Evolutionary conservation across 192 early-diverging fungal species (phyloP), one percentile per base, ranked within the genome.

Genomic region (Linnemannia zychae): DNA sequence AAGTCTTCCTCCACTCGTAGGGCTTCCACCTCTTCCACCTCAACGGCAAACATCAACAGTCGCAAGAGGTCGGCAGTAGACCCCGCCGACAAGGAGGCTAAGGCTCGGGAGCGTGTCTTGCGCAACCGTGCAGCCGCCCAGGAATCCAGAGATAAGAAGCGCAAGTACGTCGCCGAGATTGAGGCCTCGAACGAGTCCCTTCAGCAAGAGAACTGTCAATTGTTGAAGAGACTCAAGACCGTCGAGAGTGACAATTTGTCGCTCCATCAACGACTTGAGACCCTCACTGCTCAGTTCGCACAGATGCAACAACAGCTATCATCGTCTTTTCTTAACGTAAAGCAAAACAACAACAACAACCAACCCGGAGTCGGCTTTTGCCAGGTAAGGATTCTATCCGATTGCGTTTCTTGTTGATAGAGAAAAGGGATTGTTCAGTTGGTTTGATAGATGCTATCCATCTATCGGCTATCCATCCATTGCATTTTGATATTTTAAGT

Each of bases 61-160:
- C 50, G 77, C 48, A 85, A 79, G 71, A 74, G 83, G 18, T 60
- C 83, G 4, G 53, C 67, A 22, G 47, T 40, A 4, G 77, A 85
- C 17, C 83, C 83, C 16, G 16, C 57, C 15, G 83, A 85, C 31
- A 85, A 85, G 70, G 83, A 85, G 37, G 78, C 83, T 49, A 85
- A 85, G 70, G 83, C 74, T 20, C 83, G 83, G 11, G 83, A 85
- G 77, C 77, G 94, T 73, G 90, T 93, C 20, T 77, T 95, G 47
- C 90, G 93, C 36, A 95, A 95, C 87, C 91, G 94, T 6, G 90
- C 90, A 37, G 94, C 94, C 15, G 94, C 94, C 38, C 94, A 95
- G 80, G 93, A 94, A 46, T 94, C 93, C n/a, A 90, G 94, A 71
- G 93, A 95, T 79, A 94, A 94, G 82, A 95, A 95, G 57, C 88